Base-by-base conservation (phyloP, 2,329 filamentous ascomycete species). In the Escovopsis weberi region DNA sequence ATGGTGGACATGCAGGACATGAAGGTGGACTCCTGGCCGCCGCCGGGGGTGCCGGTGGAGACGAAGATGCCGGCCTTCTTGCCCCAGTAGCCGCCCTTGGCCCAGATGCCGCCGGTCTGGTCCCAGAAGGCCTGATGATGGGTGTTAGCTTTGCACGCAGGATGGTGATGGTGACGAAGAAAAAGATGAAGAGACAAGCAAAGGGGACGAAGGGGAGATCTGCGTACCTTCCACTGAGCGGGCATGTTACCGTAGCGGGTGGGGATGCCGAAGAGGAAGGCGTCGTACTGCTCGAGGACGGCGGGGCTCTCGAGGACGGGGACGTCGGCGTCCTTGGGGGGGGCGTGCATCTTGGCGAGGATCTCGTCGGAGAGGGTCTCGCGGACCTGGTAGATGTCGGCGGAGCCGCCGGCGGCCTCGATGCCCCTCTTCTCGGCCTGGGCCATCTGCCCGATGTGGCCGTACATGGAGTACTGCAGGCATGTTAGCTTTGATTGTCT, bases 241-340 rank as follows among this genome's bases (percentile, higher is more conserved):
- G 89, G 88, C 74, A 94, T 94, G 78, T 93, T 96, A 55, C 91
- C 91, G 69, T 85, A 98, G 52, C 91, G 78, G 41, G 91, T 98
- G 46, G 91, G 91, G 62, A 96, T 91, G 52, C 91, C 91, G 55
- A 96, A 75, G 50, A 98, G 80, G 70, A 95, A 80, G 52, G 70
- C 91, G 58, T 96, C 88, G 68, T 93, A 96, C 42, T 69, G 50
- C 57, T 80, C 75, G 37, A 95, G 79, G 30, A 62, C 68, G 11
- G 57, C 42, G 6, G 77, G 70, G 57, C 74, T 66, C 15, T 72
- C 60, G 40, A 80, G 70, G 52, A 85, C 62, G 45, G 79, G 74
- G 60, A 91, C 68, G 58, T 75, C 70, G 50, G 72, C 60, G 55
- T 74, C 62, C 70, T 94, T 93, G 51, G 78, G 59, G 4, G 87